Conservation (phyloP, 2,329 filamentous ascomycete genomes). For the Xylariales sp. region DNA sequence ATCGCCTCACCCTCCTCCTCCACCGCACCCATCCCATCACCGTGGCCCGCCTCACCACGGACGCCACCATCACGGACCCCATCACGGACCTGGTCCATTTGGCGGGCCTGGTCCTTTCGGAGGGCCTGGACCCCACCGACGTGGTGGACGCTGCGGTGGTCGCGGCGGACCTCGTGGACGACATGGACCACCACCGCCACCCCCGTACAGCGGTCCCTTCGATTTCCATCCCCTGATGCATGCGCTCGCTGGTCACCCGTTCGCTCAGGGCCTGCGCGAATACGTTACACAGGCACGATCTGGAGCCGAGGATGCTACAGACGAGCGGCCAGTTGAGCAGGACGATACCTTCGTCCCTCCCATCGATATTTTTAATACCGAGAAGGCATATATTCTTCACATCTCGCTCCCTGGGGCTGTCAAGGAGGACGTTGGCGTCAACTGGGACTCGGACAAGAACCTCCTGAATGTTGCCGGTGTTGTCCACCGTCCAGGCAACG, state of each 20-base stretch:
- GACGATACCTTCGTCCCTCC: constrained; percentile 54
- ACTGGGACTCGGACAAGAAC: constrained; percentile 67
- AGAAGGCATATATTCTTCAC: constrained; percentile 63
- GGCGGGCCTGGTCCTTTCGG: constrained; percentile 1
- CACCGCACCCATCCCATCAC: constrained; percentile 15
- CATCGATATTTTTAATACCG: constrained; percentile 71
- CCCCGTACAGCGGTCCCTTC: constrained; percentile 24
- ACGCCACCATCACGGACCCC: constrained; percentile 19
- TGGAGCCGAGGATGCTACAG: constrained; percentile 12
- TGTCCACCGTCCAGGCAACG: constrained; percentile 66
- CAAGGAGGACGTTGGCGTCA: constrained; percentile 72
- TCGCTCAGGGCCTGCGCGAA: constrained; percentile 36
- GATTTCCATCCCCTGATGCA: constrained; percentile 36
- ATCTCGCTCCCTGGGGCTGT: constrained; percentile 73
- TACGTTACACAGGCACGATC: constrained; percentile 27
- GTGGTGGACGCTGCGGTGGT: constrained; percentile 18
- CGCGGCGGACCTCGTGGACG: constrained; percentile 15
- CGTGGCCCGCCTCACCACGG: constrained; percentile 10
- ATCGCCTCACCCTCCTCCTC: constrained; percentile 14
- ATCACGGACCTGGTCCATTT: constrained; percentile 1
- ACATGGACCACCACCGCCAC: constrained; percentile 16
- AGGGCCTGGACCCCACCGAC: constrained; percentile 12
- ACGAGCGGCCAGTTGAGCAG: constrained; percentile 13
- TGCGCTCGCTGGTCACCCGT: constrained; percentile 36
- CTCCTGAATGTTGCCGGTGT: constrained; percentile 66